Conservation (phyloP, 2,329 filamentous ascomycete genomes). For the Pseudogymnoascus sp. region DNA sequence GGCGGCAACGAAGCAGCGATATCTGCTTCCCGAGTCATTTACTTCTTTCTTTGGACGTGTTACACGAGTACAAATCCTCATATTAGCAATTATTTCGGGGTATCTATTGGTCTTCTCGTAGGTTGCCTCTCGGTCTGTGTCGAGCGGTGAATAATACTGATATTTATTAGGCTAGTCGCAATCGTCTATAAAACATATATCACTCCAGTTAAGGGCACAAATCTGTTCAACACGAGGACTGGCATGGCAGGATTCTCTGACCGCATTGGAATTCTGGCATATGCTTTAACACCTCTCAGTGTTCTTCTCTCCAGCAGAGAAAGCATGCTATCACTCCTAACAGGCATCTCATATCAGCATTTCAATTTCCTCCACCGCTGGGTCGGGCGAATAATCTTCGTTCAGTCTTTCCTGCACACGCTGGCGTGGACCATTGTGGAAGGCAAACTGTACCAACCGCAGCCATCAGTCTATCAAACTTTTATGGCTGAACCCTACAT, state of each 20-base stretch:
- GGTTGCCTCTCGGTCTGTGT: constrained; percentile 11
- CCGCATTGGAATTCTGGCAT: constrained; percentile 62
- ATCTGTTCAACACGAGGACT: constrained; percentile 54
- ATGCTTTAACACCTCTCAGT: constrained; percentile 64
- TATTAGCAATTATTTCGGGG: constrained; percentile 47
- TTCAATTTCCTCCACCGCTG: constrained; percentile 75
- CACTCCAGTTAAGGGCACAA: constrained; percentile 53
- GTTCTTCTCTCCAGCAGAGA: constrained; percentile 61
- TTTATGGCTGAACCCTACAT: constrained; percentile 62
- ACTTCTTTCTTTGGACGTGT: constrained; percentile 56
- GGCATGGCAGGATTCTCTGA: constrained; percentile 61
- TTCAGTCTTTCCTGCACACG: constrained; percentile 61
- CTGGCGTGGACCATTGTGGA: constrained; percentile 64
- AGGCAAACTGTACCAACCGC: constrained; percentile 59
- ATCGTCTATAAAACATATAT: constrained; percentile 62
- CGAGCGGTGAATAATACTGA: constrained; percentile 7
- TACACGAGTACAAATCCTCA: constrained; percentile 58
- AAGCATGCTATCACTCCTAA: constrained; percentile 60
- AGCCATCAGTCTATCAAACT: constrained; percentile 47
- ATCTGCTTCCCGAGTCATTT: constrained; percentile 53
- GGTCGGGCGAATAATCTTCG: constrained; percentile 64
- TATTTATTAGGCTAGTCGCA: constrained; percentile 43
- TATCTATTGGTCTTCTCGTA: constrained; percentile 62
- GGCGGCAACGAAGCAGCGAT: constrained; percentile 21
- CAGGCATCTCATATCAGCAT: constrained; percentile 65